Evolutionary conservation across 1,284 basidiomycete species (phyloP).

Genomic region (Coniferiporia sulphurascens): DNA sequence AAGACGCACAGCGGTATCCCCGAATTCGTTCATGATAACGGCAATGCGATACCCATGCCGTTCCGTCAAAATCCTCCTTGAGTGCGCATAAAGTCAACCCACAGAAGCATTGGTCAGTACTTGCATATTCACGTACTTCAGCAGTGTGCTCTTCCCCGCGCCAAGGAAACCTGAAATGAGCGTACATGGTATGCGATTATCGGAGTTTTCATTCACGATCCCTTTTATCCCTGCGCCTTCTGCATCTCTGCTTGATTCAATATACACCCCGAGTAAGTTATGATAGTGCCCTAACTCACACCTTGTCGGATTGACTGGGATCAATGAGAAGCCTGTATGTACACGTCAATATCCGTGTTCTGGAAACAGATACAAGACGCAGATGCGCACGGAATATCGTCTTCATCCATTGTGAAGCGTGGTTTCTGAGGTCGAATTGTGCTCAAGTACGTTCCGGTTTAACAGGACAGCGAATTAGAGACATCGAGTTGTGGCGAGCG

Average conservation of each 20-base stretch:
- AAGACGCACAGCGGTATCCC: slow-evolving; percentile 70
- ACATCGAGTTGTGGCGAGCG: no score
- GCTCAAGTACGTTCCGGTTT: no score
- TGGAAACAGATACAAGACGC: background rate
- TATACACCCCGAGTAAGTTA: background rate
- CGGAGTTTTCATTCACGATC: background rate
- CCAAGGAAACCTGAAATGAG: slow-evolving; percentile 91
- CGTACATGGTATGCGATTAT: slow-evolving; percentile 68
- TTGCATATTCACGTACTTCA: slow-evolving; percentile 46
- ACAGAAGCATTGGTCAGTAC: background rate
- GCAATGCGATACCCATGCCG: slow-evolving; percentile 91
- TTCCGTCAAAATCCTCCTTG: slow-evolving; percentile 82
- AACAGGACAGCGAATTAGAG: background rate
- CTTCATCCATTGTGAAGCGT: slow-evolving; percentile 19
- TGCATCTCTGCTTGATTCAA: background rate
- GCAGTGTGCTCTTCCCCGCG: slow-evolving; percentile 85
- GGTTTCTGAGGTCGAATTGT: background rate
- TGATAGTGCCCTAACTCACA: background rate
- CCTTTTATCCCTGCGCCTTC: background rate
- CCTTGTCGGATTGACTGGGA: background rate
- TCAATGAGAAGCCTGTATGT: slow-evolving; percentile 8
- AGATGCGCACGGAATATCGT: slow-evolving; percentile 21
- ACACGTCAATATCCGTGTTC: background rate
- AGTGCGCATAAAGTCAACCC: background rate
- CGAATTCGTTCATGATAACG: slow-evolving; percentile 96